Percentiles rank a stretch among this genome's conserved stretches.
Evolutionary conservation across 345 rosid genomes (phyloP).

Genomic region (Gossypium thurberi): DNA sequence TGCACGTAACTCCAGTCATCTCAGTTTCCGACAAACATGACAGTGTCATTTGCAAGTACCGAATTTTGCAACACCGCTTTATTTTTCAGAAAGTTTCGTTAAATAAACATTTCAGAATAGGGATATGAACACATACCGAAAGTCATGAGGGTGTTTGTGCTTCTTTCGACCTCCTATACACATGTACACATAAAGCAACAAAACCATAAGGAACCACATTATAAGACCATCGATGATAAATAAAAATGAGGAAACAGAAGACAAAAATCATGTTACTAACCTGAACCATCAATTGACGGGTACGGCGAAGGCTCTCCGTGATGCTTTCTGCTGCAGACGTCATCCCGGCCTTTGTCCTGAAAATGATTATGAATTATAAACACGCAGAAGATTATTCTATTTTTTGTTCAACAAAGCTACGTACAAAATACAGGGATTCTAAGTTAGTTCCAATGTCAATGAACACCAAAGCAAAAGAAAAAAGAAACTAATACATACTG

Average conservation of each 20-base stretch:
- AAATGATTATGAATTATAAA: background rate
- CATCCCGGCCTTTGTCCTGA: conserved; percentile 91
- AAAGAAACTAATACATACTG: conserved; percentile 45
- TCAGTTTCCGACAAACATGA: background rate
- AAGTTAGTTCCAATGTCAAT: background rate
- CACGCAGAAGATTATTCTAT: background rate
- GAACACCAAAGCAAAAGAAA: background rate
- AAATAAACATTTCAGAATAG: background rate
- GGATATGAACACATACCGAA: conserved; percentile 53
- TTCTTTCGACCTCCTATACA: conserved; percentile 91
- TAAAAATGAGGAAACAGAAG: background rate
- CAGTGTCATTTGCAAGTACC: background rate
- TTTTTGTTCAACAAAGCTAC: background rate
- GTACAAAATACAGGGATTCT: background rate
- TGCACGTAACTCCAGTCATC: background rate
- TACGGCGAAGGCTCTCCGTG: conserved; percentile 92
- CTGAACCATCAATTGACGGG: conserved; percentile 96
- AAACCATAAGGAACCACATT: background rate
- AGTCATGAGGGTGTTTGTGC: conserved; percentile 65
- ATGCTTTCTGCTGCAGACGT: conserved; percentile 95
- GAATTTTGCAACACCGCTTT: background rate
- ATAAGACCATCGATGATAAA: background rate
- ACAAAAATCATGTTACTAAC: conserved; percentile 28
- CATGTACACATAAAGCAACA: conserved; percentile 11
- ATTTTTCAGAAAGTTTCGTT: background rate